A percentile compares a stretch with the other conserved stretches of the same genome.
Evolutionary conservation across 768 basidiomycete genomes (phyloP).

Genomic region (Hemileccinum rubropunctum): DNA sequence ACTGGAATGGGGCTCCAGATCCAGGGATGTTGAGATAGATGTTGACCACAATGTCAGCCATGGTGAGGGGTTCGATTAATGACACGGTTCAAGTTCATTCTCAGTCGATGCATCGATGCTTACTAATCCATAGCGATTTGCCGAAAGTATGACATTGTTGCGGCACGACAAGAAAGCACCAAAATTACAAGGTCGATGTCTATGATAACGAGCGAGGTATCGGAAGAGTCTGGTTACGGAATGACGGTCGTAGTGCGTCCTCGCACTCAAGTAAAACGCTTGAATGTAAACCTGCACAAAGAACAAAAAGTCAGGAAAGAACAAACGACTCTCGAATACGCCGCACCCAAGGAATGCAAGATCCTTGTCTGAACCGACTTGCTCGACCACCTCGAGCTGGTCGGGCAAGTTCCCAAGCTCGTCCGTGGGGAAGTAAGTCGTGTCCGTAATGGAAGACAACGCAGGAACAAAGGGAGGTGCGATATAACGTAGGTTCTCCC

Average conservation of each 20-base stretch:
- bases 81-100: too few species aligned
- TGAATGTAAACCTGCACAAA: slow-evolving; percentile 73
- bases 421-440: slow-evolving; percentile 95
- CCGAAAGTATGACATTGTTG: slow-evolving; percentile 11
- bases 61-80: too few species aligned
- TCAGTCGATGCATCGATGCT: too few species aligned
- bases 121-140: too few species aligned
- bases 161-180: slow-evolving; percentile 16
- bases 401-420: slow-evolving; percentile 74
- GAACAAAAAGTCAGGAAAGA: not conserved
- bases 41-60: too few species aligned
- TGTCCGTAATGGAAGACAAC: slow-evolving; percentile 88
- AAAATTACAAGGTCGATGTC: slow-evolving; percentile 26
- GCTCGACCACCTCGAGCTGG: slow-evolving; percentile 58
- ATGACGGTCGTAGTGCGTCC: not conserved
- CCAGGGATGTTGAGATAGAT: too few species aligned
- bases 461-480: slow-evolving; percentile 96
- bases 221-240: slow-evolving; percentile 6
- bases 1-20: too few species aligned
- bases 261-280: slow-evolving; percentile 50
- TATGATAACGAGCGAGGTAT: slow-evolving; percentile 32
- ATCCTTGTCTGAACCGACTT: slow-evolving; percentile 64
- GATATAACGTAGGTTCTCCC: slow-evolving; percentile 87
- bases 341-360: slow-evolving; percentile 64
- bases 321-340: not conserved